Percentiles rank a stretch among this genome's conserved stretches.
phyloP scores from a whole-genome alignment of 2,329 filamentous ascomycete species.

The Penicillium griseofulvum region DNA sequence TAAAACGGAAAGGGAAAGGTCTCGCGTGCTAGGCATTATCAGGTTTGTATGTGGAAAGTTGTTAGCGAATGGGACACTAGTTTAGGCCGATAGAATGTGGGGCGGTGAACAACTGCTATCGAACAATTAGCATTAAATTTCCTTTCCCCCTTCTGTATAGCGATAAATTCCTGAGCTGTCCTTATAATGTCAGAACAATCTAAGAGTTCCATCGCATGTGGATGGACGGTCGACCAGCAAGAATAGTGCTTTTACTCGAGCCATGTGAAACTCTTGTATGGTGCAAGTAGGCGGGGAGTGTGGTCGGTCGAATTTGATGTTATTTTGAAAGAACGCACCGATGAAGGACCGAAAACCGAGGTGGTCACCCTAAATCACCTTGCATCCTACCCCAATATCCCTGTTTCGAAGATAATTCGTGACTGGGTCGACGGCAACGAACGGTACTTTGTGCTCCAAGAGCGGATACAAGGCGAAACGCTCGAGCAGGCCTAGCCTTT shows the following conservation, averaged over 20 bases:
- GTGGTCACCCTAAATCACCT: not conserved
- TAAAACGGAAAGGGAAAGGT: too few relatives aligned
- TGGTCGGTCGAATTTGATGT: not conserved
- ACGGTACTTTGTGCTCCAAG: not conserved
- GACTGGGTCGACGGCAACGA: not conserved
- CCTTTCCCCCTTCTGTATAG: too few relatives aligned
- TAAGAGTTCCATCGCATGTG: not conserved
- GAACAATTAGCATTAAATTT: too few relatives aligned
- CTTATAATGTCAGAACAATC: not conserved
- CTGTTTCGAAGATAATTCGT: not conserved
- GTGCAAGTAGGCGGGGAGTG: not conserved
- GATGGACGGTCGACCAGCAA: not conserved
- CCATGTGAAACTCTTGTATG: not conserved
- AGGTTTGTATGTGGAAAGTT: too few relatives aligned
- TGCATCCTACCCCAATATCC: not conserved
- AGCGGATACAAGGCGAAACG: too few relatives aligned
- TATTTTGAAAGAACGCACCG: not conserved
- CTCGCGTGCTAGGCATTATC: too few relatives aligned
- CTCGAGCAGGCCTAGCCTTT: not conserved
- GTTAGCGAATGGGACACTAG: too few relatives aligned
- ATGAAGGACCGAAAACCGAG: not conserved
- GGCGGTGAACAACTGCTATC: too few relatives aligned
- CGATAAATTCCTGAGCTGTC: too few relatives aligned
- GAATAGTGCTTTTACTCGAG: not conserved
- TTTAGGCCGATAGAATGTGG: too few relatives aligned